phyloP scores from a whole-genome alignment of 352 stramenopile genomes.

The Pythium insidiosum region DNA sequence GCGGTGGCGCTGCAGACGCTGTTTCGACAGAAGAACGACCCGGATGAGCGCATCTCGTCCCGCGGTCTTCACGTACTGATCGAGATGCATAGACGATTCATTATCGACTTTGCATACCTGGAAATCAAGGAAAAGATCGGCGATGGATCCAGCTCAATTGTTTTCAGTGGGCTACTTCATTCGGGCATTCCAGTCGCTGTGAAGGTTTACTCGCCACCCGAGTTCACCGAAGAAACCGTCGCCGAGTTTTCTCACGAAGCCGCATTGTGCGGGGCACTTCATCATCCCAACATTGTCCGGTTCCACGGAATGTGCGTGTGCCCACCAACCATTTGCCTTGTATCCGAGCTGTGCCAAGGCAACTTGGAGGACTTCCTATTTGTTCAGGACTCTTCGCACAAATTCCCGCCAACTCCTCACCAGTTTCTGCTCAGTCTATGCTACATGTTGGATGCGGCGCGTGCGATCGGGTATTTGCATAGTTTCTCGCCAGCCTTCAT shows the following conservation, averaged over 20 bases:
- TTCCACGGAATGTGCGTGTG: conserved; percentile 64
- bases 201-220: conserved; percentile 49
- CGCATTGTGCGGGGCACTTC: conserved; percentile 27
- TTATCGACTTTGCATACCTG: conserved; percentile 72
- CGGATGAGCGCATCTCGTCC: conserved; percentile 21
- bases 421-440: conserved; percentile 50
- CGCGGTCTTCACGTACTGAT: conserved; percentile 54
- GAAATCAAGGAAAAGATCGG: conserved; percentile 47
- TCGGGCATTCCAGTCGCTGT: conserved; percentile 30
- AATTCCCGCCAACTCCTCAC: conserved; percentile 10
- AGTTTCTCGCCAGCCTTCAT: conserved; percentile 66
- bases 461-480: conserved; percentile 60
- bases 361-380: conserved; percentile 40
- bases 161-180: conserved; percentile 37
- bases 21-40: conserved; percentile 17
- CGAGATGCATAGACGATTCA: conserved; percentile 61
- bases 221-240: conserved; percentile 47
- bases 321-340: conserved; percentile 59
- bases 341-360: conserved; percentile 69
- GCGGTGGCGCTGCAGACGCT: conserved; percentile 42
- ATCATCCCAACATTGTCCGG: conserved; percentile 43
- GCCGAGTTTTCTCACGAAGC: conserved; percentile 49
- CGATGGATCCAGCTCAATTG: conserved; percentile 25
- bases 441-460: conserved; percentile 59
- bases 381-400: conserved; percentile 3